A percentile compares a stretch with the other conserved stretches of the same genome.
Evolutionary conservation across 2,329 filamentous ascomycete species (phyloP).

Genomic region (Tolypocladium amazonense): DNA sequence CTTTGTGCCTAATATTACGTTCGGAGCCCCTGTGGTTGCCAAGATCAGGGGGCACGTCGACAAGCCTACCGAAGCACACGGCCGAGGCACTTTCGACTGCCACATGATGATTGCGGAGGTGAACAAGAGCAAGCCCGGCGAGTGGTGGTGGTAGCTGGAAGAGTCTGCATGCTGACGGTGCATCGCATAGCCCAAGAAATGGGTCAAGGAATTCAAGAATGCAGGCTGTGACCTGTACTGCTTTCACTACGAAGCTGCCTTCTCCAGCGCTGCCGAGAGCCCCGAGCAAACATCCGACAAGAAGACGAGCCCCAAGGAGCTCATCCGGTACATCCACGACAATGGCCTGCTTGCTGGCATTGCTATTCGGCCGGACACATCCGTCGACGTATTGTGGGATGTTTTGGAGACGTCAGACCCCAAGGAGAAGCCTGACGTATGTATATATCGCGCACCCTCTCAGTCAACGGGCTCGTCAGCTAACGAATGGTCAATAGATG

Average conservation of each 20-base stretch:
- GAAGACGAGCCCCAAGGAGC: conserved; percentile 71
- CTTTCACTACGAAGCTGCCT: conserved; percentile 97
- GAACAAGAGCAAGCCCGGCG: conserved; percentile 11
- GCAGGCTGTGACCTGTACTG: conserved; percentile 98
- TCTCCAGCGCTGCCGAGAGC: conserved; percentile 74
- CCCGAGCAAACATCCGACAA: conserved; percentile 58
- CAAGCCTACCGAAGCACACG: conserved; percentile 55
- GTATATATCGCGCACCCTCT: conserved; percentile 22
- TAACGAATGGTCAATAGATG: conserved; percentile 53
- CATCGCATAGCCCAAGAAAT: conserved; percentile 72
- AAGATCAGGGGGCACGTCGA: conserved; percentile 85
- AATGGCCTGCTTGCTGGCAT: conserved; percentile 84
- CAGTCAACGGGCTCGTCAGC: not conserved
- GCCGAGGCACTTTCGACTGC: conserved; percentile 93
- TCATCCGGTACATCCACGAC: conserved; percentile 86
- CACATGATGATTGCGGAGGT: conserved; percentile 99
- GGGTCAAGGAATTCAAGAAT: conserved; percentile 90
- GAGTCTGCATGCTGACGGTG: not conserved
- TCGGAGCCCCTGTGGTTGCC: conserved; percentile 88
- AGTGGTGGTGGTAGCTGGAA: not conserved
- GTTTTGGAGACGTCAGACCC: conserved; percentile 64
- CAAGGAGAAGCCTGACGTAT: conserved; percentile 78
- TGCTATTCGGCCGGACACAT: conserved; percentile 87
- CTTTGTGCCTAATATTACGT: conserved; percentile 97
- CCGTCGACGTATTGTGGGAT: conserved; percentile 85